These are phyloP conservation scores for Phytophthora niederhauseri DNA, from an alignment of 352 stramenopile genomes.

Conservation along the genomic window DNA sequence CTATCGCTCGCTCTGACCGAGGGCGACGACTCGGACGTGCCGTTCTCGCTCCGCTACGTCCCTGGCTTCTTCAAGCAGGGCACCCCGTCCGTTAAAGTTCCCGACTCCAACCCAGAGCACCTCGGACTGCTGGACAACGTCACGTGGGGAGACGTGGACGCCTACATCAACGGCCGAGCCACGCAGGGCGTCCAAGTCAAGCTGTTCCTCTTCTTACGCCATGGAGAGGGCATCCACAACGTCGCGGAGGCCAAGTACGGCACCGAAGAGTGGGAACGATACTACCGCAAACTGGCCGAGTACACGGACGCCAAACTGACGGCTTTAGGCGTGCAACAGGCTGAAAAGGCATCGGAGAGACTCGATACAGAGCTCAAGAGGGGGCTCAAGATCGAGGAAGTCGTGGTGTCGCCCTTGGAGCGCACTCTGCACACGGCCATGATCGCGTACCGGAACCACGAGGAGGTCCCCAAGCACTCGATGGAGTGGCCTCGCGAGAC, in stretches of 20 bases:
- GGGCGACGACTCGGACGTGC: constrained; percentile 9
- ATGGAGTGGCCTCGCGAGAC: constrained; percentile 38
- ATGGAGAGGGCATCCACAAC: constrained; percentile 35
- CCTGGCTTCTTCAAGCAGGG: constrained; percentile 45
- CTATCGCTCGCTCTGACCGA: neutral
- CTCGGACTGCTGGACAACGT: constrained; percentile 36
- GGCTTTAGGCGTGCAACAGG: constrained; percentile 25
- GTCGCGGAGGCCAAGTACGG: constrained; percentile 34
- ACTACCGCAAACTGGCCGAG: constrained; percentile 36
- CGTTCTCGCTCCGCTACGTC: constrained; percentile 40
- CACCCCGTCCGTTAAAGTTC: constrained; percentile 11
- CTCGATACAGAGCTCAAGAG: constrained; percentile 17
- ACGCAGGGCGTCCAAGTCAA: constrained; percentile 28
- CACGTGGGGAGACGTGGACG: constrained; percentile 39
- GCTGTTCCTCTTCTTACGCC: constrained; percentile 36
- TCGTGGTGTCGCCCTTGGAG: constrained; percentile 34
- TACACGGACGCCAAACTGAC: constrained; percentile 37
- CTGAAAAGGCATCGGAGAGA: constrained; percentile 13
- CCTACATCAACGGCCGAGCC: constrained; percentile 26
- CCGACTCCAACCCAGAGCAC: constrained; percentile 18
- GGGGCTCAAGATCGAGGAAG: constrained; percentile 18
- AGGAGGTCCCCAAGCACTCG: constrained; percentile 26
- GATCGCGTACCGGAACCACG: constrained; percentile 28
- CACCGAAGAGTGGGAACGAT: constrained; percentile 26
- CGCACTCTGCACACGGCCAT: constrained; percentile 34